Evolutionary conservation across 805 yeast species (phyloP).

Genomic region (Ogataea wickerhamii): DNA sequence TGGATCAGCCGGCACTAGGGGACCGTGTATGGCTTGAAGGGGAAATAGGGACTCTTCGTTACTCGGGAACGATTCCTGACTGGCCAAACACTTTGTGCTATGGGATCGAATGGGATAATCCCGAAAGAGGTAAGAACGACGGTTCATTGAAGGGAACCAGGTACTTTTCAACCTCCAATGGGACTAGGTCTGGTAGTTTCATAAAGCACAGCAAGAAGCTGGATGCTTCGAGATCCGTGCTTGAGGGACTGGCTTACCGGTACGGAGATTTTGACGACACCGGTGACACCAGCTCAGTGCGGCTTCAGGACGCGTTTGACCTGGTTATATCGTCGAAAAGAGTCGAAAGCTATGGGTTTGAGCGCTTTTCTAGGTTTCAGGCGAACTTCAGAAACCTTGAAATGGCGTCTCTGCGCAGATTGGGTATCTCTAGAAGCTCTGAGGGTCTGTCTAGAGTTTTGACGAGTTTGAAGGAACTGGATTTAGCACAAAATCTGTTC

Average conservation of each 20-base stretch:
- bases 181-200: slow-evolving; percentile 57
- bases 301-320: slow-evolving; percentile 20
- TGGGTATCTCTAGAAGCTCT: slow-evolving; percentile 31
- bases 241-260: slow-evolving; percentile 46
- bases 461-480: slow-evolving; percentile 38
- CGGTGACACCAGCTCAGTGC: slow-evolving; percentile 9
- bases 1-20: slow-evolving; percentile 3
- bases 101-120: slow-evolving; percentile 88
- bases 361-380: slow-evolving; percentile 47
- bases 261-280: slow-evolving; percentile 37
- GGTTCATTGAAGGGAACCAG: slow-evolving; percentile 53
- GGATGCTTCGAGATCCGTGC: slow-evolving; percentile 31
- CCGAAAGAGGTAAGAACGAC: slow-evolving; percentile 63
- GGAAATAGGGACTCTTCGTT: slow-evolving; percentile 60
- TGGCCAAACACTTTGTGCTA: slow-evolving; percentile 59
- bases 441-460: slow-evolving; percentile 11
- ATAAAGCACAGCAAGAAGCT: slow-evolving; percentile 41
- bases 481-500: slow-evolving; percentile 60
- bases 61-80: slow-evolving; percentile 52
- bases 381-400: slow-evolving; percentile 42
- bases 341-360: slow-evolving; percentile 66
- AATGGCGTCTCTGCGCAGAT: slow-evolving; percentile 48
- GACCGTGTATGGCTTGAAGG: slow-evolving; percentile 35
- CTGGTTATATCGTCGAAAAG: slow-evolving; percentile 52
- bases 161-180: slow-evolving; percentile 47